Conservation (phyloP, 176 grass and related monocot species). For the Oropetium thomaeum region DNA sequence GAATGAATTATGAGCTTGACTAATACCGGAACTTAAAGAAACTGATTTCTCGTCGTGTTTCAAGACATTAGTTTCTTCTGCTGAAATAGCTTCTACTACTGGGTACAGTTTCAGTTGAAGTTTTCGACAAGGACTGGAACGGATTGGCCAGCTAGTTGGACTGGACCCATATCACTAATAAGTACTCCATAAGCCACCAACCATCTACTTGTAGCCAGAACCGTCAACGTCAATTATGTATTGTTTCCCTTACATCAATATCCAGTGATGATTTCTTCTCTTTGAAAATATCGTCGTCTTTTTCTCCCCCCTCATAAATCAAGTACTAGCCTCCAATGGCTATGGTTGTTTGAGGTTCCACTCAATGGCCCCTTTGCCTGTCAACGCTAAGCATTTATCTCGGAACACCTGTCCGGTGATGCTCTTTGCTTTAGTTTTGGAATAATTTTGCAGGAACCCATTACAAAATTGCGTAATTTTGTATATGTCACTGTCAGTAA, state of each 20-base stretch:
- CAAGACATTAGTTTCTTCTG: slow-evolving; percentile 17
- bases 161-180: not conserved
- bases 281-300: not conserved
- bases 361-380: too few relatives aligned
- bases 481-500: too few relatives aligned
- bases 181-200: not conserved
- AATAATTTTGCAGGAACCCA: too few relatives aligned
- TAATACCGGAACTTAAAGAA: not conserved
- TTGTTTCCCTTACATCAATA: not conserved
- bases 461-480: too few relatives aligned
- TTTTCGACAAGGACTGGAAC: not conserved
- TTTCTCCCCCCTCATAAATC: not conserved
- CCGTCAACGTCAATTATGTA: not conserved
- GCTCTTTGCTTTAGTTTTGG: not conserved
- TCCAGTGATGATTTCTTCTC: not conserved
- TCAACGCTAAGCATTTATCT: not conserved
- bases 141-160: not conserved
- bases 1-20: not conserved
- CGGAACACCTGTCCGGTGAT: not conserved
- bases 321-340: not conserved
- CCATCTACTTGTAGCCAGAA: not conserved
- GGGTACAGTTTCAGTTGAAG: not conserved
- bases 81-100: not conserved
- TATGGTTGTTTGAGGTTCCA: too few relatives aligned
- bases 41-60: not conserved